These are phyloP conservation scores for Oryza longistaminata DNA, from an alignment of 176 grass and related monocot genomes.

Conservation along the genomic window DNA sequence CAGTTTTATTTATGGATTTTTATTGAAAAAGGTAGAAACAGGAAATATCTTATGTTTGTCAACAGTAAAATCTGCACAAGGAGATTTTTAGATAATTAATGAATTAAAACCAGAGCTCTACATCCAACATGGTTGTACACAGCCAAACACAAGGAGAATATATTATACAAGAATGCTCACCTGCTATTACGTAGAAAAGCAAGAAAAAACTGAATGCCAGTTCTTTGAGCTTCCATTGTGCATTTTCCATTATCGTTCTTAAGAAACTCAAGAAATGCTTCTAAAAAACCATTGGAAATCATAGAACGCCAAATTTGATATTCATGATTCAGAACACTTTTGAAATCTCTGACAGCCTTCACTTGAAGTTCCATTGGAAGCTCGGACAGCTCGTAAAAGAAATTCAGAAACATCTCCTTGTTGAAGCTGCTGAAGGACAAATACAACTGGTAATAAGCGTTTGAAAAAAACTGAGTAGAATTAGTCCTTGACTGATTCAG, in stretches of 20 bases:
- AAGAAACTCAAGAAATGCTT: slow-evolving; percentile 73
- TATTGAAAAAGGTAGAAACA: no score
- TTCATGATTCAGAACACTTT: slow-evolving; percentile 58
- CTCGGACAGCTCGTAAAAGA: slow-evolving; percentile 60
- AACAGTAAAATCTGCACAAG: no score
- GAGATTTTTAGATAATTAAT: no score
- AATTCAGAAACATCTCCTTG: slow-evolving; percentile 74
- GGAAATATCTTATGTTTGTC: no score
- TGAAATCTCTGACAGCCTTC: slow-evolving; percentile 62
- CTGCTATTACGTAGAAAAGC: slow-evolving; percentile 64
- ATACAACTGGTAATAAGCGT: slow-evolving; percentile 58
- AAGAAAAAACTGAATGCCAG: slow-evolving; percentile 69
- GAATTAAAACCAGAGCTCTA: no score
- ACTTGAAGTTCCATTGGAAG: slow-evolving; percentile 62
- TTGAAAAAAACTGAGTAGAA: slow-evolving; percentile 56
- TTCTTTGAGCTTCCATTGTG: slow-evolving; percentile 52
- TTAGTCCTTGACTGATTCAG: slow-evolving; percentile 51
- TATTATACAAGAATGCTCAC: slow-evolving; percentile 33
- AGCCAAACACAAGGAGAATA: neutral
- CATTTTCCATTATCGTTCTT: slow-evolving; percentile 41
- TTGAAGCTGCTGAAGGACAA: slow-evolving; percentile 72
- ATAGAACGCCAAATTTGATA: slow-evolving; percentile 51
- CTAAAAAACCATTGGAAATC: slow-evolving; percentile 76
- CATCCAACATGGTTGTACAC: no score
- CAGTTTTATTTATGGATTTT: neutral